Conservation (phyloP, 306 rosid species). For the Pterocarpus macrocarpus region DNA sequence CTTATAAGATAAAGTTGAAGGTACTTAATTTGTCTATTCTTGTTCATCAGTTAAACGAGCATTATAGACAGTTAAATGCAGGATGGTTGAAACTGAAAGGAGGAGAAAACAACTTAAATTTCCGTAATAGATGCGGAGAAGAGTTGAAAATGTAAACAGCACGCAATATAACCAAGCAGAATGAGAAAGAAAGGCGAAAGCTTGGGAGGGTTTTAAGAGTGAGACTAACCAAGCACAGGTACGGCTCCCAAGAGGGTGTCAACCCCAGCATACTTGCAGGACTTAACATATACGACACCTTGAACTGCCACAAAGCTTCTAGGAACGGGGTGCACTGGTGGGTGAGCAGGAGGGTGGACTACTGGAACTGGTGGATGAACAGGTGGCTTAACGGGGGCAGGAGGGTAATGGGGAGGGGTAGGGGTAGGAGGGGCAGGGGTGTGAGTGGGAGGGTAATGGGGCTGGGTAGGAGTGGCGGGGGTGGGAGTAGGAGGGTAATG, state of each 20-base stretch:
- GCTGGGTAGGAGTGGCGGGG: not conserved
- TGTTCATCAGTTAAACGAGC: not conserved
- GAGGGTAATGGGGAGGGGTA: too few relatives aligned
- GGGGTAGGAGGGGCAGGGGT: not conserved
- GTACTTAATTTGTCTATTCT: not conserved
- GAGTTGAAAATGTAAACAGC: not conserved
- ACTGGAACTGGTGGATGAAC: slow-evolving; percentile 3
- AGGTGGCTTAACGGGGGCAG: slow-evolving; percentile 23
- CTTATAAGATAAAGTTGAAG: not conserved
- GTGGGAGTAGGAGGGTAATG: not conserved
- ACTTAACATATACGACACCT: slow-evolving; percentile 86
- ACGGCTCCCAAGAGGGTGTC: slow-evolving; percentile 74
- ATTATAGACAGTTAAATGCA: not conserved
- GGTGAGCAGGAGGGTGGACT: slow-evolving; percentile 10
- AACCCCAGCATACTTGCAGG: slow-evolving; percentile 73
- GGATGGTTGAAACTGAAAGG: not conserved
- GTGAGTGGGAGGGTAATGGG: slow-evolving; percentile 22
- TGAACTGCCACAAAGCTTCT: slow-evolving; percentile 79
- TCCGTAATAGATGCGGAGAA: not conserved
- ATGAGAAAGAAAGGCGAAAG: not conserved
- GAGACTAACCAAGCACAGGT: slow-evolving; percentile 61
- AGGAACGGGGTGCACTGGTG: slow-evolving; percentile 46
- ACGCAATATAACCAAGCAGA: not conserved
- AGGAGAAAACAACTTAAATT: not conserved
- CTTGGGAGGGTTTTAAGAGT: not conserved